A percentile compares a stretch with the other conserved stretches of the same genome.
phyloP scores from a whole-genome alignment of 192 early-diverging fungal species.

The Gonapodya prolifera region DNA sequence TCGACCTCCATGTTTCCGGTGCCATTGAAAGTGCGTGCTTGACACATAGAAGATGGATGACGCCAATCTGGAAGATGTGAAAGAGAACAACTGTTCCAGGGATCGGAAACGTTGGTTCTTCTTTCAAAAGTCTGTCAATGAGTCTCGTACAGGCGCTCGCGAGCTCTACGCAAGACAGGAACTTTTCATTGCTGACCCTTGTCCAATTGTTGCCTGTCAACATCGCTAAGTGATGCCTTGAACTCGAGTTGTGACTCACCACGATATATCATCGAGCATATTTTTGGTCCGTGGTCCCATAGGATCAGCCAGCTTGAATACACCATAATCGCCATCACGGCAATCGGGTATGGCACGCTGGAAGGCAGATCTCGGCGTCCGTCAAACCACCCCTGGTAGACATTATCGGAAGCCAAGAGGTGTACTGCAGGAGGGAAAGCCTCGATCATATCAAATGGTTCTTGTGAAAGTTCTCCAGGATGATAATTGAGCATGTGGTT shows the following conservation, averaged over 20 bases:
- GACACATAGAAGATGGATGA: background rate
- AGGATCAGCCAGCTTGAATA: background rate
- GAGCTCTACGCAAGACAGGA: background rate
- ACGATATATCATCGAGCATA: background rate
- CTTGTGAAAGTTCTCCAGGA: background rate
- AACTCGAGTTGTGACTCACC: background rate
- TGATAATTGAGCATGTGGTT: background rate
- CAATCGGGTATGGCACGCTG: background rate
- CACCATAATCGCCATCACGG: background rate
- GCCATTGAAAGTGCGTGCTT: background rate
- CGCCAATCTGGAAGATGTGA: background rate
- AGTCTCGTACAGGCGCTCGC: background rate
- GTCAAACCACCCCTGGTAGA: background rate
- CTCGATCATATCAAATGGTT: background rate
- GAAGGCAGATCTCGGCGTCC: background rate
- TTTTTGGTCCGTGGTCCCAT: background rate
- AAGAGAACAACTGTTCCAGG: background rate
- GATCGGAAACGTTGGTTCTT: background rate
- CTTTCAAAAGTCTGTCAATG: background rate
- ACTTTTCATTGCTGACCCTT: background rate
- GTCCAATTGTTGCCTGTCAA: background rate
- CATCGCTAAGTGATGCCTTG: background rate
- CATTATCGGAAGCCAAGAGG: background rate
- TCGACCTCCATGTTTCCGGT: background rate
- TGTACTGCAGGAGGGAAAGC: background rate